Conservation (phyloP, 2,329 filamentous ascomycete genomes). For the Aspergillus hortae region DNA sequence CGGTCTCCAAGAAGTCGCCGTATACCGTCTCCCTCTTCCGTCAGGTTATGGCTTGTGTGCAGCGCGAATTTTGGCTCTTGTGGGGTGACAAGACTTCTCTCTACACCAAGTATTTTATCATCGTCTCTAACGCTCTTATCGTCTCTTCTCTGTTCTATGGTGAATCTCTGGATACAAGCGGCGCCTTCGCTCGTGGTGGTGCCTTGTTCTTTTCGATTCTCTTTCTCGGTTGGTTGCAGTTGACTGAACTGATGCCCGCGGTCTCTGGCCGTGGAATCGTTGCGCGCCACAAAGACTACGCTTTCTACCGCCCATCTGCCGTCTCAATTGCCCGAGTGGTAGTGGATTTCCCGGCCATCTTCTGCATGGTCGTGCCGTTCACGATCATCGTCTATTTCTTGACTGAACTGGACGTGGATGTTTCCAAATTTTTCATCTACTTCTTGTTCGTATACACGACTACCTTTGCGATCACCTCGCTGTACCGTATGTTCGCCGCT, state of each 20-base stretch:
- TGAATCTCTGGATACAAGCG: slow-evolving; percentile 55
- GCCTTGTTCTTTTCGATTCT: slow-evolving; percentile 64
- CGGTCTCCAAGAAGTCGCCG: slow-evolving; percentile 64
- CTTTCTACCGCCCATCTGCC: slow-evolving; percentile 67
- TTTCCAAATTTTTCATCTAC: slow-evolving; percentile 64
- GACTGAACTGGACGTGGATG: slow-evolving; percentile 55
- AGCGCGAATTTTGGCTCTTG: slow-evolving; percentile 75
- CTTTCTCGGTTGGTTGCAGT: slow-evolving; percentile 67
- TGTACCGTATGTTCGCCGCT: slow-evolving; percentile 65
- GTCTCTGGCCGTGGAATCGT: slow-evolving; percentile 68
- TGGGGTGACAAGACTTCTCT: slow-evolving; percentile 71
- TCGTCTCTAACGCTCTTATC: slow-evolving; percentile 69
- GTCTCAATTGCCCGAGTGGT: slow-evolving; percentile 60
- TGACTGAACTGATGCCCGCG: slow-evolving; percentile 75
- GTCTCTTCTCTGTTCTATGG: slow-evolving; percentile 77
- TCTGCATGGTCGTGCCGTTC: slow-evolving; percentile 59
- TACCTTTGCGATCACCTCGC: slow-evolving; percentile 59
- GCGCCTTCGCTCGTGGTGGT: slow-evolving; percentile 62
- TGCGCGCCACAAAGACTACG: slow-evolving; percentile 64
- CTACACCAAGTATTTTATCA: slow-evolving; percentile 76
- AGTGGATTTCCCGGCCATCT: slow-evolving; percentile 60
- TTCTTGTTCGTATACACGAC: slow-evolving; percentile 62
- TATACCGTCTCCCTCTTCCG: slow-evolving; percentile 73
- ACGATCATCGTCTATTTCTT: slow-evolving; percentile 65
- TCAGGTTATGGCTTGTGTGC: slow-evolving; percentile 61